Base-by-base conservation (phyloP, 139 green algal genomes). In the Chlorella ohadii region DNA sequence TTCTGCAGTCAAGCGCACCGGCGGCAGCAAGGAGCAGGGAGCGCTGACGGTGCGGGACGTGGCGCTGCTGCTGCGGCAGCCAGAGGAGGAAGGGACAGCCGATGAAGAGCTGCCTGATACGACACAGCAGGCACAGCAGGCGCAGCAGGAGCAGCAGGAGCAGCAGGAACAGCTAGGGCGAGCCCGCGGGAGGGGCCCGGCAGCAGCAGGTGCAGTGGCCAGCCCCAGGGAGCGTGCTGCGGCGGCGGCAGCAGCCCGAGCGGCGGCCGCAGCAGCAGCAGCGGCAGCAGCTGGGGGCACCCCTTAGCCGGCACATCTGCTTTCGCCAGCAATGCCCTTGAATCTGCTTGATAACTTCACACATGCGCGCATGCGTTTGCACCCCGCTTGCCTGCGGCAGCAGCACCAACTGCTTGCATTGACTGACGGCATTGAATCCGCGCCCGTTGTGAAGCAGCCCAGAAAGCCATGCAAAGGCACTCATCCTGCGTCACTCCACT, bases 41-140 rank as follows among this genome's bases (percentile, higher is more conserved):
- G 73, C 33, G 55, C 74, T 89, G 44, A 89, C 79, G 16, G 63
- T 89, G 68, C 36, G 68, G 9, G 85, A 88, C 34, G 79, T 86
- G 28, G 79, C 70, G 41, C 67, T 59, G 70, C 85, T 88, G 51
- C 55, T 88, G 68, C 66, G 82, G 25, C 44, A 56, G 28, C 66
- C 57, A 13, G 70, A 80, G 27, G 47, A 79, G 19, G 79, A 68
- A 19, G 51, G 51, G 55, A n/a, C 28, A 20, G 76, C 56, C 47
- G 36, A 55, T 17, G 57, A 34, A 59, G 76, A 57, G 39, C 36
- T 23, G 23, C 36, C 56, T 1, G 76, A 28, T 36, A 41, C 34
- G 20, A 11, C 13, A 11, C 25, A 7, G 44, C 28, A 19, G 56
- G 6, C 7, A 19, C 15, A 38, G 36, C 25, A 72, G 57, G 0